Percentiles rank a stretch among this genome's conserved stretches.
phyloP scores from a whole-genome alignment of 2,329 filamentous ascomycete genomes.

The Fusarium clavum region DNA sequence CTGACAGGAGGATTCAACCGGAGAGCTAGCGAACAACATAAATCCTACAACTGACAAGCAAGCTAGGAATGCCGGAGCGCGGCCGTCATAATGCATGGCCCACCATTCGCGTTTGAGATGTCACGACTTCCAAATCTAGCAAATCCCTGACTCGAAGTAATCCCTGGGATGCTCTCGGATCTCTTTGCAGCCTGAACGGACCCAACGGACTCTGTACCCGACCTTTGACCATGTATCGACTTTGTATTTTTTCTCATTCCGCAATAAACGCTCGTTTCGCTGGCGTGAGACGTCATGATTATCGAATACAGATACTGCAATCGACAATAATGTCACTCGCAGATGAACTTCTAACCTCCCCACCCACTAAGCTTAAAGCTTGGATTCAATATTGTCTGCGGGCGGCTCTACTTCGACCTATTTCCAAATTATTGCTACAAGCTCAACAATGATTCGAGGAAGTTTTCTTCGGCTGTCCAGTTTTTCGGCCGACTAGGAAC shows the following conservation, averaged over 20 bases:
- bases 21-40: neutral
- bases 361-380: neutral
- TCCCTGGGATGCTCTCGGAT: neutral
- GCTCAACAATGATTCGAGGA: conserved; percentile 10
- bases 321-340: neutral
- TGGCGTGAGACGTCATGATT: neutral
- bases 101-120: conserved; percentile 16
- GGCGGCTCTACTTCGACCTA: neutral
- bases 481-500: neutral
- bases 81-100: conserved; percentile 30
- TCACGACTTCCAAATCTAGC: neutral
- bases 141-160: neutral
- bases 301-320: neutral
- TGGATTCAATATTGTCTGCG: neutral
- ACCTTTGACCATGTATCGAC: neutral
- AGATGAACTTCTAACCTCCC: neutral
- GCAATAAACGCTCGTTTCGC: neutral
- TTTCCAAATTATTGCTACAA: neutral
- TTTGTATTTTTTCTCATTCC: neutral
- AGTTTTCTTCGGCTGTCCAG: neutral
- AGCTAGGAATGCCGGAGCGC: neutral
- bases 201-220: neutral
- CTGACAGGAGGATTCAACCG: neutral
- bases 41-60: neutral
- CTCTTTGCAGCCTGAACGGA: no score